Base-by-base conservation (phyloP, 179 eudicot genomes). In the Camellia oleifera region DNA sequence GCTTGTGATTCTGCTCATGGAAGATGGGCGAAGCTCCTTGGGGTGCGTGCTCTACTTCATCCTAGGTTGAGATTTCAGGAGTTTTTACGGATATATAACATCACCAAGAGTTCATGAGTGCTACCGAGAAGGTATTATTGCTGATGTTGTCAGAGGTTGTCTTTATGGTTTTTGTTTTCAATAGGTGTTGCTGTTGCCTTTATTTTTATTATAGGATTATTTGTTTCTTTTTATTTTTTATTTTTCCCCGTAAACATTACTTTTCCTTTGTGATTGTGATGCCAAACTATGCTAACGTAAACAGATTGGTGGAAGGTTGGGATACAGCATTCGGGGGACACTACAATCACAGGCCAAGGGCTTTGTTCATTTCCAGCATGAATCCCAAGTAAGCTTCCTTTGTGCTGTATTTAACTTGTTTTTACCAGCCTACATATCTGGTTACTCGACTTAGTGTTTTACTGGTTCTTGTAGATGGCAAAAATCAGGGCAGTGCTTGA, bases 241-340 rank as follows among this genome's bases (percentile, higher is more conserved):
- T 72, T 72, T 58, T 74, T 17, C 64, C n/a, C 48, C 42, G 18
- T 42, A 77, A 68, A 58, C 26, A 12, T 18, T 69, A 44, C 60
- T 50, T 69, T 46, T 66, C 53, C 8, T 69, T n/a, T 79, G 40
- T 84, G 82, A 67, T 80, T 61, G 78, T 91, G 79, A 86, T 84
- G 72, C 70, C 70, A 63, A 79, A 53, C 77, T 46, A 71, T 89
- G 79, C 76, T 80, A 74, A 81, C 81, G 74, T 85, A 67, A 80
- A 79, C 97, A 97, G 99, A 94, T 94, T 81, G 98, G 99, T 89
- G 99, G 99, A 90, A 94, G 99, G 91, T 88, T 94, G 91, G 99
- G 98, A 75, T 94, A 92, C 85, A 94, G 97, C 84, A 94, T 93
- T 81, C 92, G 99, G 77, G 98, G 98, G 82, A 92, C 92, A 15